Base-by-base conservation (phyloP, 2,329 filamentous ascomycete species). In the Dactylellina parvicollis region DNA sequence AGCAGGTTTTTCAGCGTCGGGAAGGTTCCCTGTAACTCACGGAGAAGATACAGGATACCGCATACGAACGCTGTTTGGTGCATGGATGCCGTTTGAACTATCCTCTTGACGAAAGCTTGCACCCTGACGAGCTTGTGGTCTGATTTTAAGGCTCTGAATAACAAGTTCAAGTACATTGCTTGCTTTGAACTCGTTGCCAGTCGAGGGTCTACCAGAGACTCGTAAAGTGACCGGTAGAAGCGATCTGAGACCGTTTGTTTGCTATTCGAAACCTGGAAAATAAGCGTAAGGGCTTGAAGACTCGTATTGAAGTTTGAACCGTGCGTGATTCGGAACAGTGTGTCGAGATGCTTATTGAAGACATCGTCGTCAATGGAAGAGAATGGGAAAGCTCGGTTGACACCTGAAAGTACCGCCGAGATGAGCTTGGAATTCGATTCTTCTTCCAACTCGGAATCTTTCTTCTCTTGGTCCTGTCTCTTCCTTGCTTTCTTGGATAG, bases 231-330 rank as follows among this genome's bases (percentile, higher is more conserved):
- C 55, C 92, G 87, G 83, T 98, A 99, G 83, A 96, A 99, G 73
- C 95, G 87, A 78, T 99, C 95, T 10, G 90, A 89, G 3, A 90
- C 89, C 60, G 94, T 85, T 78, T 93, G 90, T 79, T 95, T 92
- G 2, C 89, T 87, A 1, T 88, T 85, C 0, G 92, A 91, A 26
- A 99, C 86, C 80, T 98, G 95, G 80, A 98, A 95, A 76, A 99
- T 96, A 50, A 99, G 84, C 82, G 96, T 90, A 76, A 99, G 86
- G 32, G 95, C 94, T 81, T 99, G 95, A 36, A 99, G 92, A 79
- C 92, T 95, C 0, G 95, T 99, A 82, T 98, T 99, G 86, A 99
- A 98, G 81, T 99, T 99, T 65, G 94, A 92, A 0, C 94, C 98
- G 81, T 99, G 95, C 0, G 95, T 96, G 78, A 99, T 95, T 78